A percentile compares a stretch with the other conserved stretches of the same genome.
phyloP scores from a whole-genome alignment of 108 stramenopile genomes.

The Nitzschia putrida region DNA sequence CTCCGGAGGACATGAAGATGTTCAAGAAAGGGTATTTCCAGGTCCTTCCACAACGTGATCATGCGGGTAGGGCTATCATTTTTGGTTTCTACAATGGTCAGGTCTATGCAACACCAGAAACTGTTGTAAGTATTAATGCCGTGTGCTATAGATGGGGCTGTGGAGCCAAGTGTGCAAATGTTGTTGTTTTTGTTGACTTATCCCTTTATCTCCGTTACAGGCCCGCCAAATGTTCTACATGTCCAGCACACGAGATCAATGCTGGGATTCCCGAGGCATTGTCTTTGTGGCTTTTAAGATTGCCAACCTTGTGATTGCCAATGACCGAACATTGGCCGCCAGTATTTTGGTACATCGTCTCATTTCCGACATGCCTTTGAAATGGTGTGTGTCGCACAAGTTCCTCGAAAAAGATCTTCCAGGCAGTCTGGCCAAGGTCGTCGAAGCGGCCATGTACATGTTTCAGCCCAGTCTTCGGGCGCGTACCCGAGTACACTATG shows the following conservation, averaged over 20 bases:
- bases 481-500: slow-evolving; percentile 7
- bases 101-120: slow-evolving; percentile 5
- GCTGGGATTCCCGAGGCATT: neutral
- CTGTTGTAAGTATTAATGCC: slow-evolving; percentile 1
- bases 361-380: slow-evolving; percentile 4
- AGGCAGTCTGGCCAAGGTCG: neutral
- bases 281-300: slow-evolving; percentile 13
- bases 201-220: neutral
- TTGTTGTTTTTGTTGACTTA: neutral
- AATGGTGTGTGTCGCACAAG: slow-evolving; percentile 18
- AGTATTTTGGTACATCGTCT: neutral
- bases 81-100: slow-evolving; percentile 8
- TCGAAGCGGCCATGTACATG: slow-evolving; percentile 8
- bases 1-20: slow-evolving; percentile 16
- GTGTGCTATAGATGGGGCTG: neutral
- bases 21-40: slow-evolving; percentile 4
- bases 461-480: neutral
- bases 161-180: neutral
- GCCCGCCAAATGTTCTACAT: slow-evolving; percentile 7
- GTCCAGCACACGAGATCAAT: slow-evolving; percentile 1
- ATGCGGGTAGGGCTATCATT: slow-evolving; percentile 17
- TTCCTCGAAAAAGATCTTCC: slow-evolving; percentile 2
- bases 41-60: slow-evolving; percentile 9
- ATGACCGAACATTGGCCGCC: neutral
- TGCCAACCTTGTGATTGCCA: slow-evolving; percentile 2